Percentiles rank a stretch among this genome's conserved stretches.
phyloP scores from a whole-genome alignment of 805 yeast genomes.

The Saccharomycopsis guyanensis region DNA sequence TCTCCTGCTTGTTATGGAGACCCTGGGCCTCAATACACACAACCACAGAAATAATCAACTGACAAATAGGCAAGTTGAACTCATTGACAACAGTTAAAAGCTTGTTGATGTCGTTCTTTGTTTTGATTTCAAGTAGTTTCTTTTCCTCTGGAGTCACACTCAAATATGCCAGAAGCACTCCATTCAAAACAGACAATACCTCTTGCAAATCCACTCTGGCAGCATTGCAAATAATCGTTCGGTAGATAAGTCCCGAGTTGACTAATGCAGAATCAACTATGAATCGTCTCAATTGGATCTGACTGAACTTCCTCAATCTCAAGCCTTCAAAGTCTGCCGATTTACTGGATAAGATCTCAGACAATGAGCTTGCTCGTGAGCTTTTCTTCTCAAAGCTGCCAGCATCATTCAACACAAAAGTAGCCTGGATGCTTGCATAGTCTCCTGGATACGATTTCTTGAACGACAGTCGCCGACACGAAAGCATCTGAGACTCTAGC shows the following conservation, averaged over 20 bases:
- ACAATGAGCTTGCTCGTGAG: too few relatives aligned
- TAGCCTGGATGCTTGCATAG: neutral
- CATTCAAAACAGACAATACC: too few relatives aligned
- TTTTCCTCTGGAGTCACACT: too few relatives aligned
- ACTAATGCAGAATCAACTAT: neutral
- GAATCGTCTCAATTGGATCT: neutral
- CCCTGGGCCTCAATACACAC: slow-evolving; percentile 19
- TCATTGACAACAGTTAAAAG: slow-evolving; percentile 28
- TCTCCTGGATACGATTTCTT: neutral
- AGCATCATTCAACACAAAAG: too few relatives aligned
- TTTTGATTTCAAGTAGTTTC: too few relatives aligned
- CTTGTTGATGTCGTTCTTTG: slow-evolving; percentile 16
- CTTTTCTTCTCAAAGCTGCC: too few relatives aligned
- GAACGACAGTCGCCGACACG: neutral
- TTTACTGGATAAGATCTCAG: too few relatives aligned
- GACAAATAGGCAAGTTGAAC: slow-evolving; percentile 37
- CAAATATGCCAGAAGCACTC: too few relatives aligned
- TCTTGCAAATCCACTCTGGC: neutral
- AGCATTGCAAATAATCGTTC: slow-evolving; percentile 2
- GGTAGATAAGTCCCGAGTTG: neutral
- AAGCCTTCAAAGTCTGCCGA: too few relatives aligned
- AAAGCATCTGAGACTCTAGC: neutral
- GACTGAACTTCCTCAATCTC: too few relatives aligned
- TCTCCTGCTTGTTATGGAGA: slow-evolving; percentile 9
- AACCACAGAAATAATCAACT: slow-evolving; percentile 31